These are phyloP conservation scores for Tolypocladium cylindrosporum DNA, from an alignment of 2,329 filamentous ascomycete species.

Conservation along the genomic window DNA sequence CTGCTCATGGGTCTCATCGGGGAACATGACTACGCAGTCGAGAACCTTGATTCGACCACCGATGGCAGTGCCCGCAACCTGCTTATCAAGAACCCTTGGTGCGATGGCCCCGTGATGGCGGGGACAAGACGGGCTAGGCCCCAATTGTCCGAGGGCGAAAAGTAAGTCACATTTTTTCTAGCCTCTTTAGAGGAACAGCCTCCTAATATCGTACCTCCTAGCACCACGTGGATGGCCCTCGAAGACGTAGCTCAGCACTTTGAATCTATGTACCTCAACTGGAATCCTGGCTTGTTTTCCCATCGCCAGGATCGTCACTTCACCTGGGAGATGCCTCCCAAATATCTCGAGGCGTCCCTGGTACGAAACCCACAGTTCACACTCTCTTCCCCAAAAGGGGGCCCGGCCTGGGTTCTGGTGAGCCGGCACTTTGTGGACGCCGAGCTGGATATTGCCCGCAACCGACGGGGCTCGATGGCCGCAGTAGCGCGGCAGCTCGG, in stretches of 20 bases:
- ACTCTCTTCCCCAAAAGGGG: slow-evolving; percentile 45
- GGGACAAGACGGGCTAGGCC: slow-evolving; percentile 19
- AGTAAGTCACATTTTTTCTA: background rate
- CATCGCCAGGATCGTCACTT: slow-evolving; percentile 86
- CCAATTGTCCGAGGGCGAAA: background rate
- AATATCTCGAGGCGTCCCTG: slow-evolving; percentile 42
- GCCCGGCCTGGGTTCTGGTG: slow-evolving; percentile 72
- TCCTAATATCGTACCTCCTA: slow-evolving; percentile 25
- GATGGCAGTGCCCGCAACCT: slow-evolving; percentile 52
- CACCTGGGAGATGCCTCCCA: slow-evolving; percentile 57
- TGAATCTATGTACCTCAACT: slow-evolving; percentile 93
- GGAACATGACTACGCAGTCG: slow-evolving; percentile 88
- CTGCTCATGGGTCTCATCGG: slow-evolving; percentile 71
- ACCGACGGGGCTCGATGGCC: slow-evolving; percentile 28
- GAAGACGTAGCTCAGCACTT: slow-evolving; percentile 86
- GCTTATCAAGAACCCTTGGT: slow-evolving; percentile 94
- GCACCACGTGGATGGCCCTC: slow-evolving; percentile 90
- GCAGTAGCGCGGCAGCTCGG: slow-evolving; percentile 49
- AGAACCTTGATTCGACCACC: slow-evolving; percentile 57
- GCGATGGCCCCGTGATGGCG: slow-evolving; percentile 60
- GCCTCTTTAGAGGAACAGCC: slow-evolving; percentile 2
- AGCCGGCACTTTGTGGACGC: slow-evolving; percentile 74
- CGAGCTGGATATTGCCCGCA: slow-evolving; percentile 46
- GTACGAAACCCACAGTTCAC: slow-evolving; percentile 65
- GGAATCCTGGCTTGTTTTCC: slow-evolving; percentile 80